Conservation (phyloP, 768 basidiomycete genomes). For the Panus rudis region DNA sequence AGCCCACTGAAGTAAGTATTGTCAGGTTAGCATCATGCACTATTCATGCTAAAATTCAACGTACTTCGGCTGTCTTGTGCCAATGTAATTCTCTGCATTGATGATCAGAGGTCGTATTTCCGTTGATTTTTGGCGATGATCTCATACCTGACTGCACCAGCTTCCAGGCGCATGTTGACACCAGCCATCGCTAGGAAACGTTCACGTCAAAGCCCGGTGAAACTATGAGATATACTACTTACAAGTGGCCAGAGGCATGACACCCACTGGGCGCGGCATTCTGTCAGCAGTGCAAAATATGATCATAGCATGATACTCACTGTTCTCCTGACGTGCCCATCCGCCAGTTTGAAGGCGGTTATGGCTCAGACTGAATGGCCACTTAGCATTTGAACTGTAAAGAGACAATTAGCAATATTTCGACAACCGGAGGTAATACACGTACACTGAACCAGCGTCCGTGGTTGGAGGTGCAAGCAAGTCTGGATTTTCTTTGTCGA, state of each 20-base stretch:
- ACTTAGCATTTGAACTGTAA: constrained; percentile 43
- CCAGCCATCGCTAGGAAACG: constrained; percentile 23
- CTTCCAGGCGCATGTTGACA: constrained; percentile 28
- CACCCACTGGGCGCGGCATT: constrained; percentile 24
- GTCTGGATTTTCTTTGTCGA: constrained; percentile 54
- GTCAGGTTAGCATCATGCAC: background rate
- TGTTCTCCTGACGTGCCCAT: constrained; percentile 58
- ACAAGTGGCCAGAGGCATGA: constrained; percentile 34
- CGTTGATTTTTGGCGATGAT: background rate
- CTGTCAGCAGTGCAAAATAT: background rate
- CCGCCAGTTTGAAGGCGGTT: constrained; percentile 56
- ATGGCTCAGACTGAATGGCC: constrained; percentile 58
- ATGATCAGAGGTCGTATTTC: background rate
- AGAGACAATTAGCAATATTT: background rate
- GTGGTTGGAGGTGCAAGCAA: constrained; percentile 55
- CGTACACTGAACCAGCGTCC: constrained; percentile 46
- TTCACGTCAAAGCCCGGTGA: background rate
- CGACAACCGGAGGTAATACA: background rate
- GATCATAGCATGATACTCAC: constrained; percentile 22
- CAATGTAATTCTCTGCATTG: constrained; percentile 27
- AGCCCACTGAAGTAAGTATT: constrained; percentile 19
- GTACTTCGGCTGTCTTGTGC: constrained; percentile 26
- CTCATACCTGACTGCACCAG: constrained; percentile 27
- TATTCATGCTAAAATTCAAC: background rate
- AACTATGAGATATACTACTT: background rate